Evolutionary conservation across 805 yeast species (phyloP), one percentile per base, ranked within the genome.

Genomic region (Maudiozyma saulgeensis): DNA sequence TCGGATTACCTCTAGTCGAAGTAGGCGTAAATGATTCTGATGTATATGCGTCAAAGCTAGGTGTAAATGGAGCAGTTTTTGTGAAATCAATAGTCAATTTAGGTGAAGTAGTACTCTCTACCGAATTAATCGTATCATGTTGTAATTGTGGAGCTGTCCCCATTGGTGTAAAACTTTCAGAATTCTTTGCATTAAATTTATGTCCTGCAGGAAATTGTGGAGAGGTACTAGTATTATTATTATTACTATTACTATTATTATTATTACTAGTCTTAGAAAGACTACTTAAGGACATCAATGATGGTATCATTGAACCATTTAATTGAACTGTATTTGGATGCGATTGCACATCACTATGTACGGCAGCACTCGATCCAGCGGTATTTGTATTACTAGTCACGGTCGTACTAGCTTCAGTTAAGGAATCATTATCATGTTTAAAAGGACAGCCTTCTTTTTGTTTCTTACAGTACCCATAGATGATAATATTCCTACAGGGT

Each of bases 361-460:
- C 38, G 41, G 23, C 28, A 2, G 21, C 23, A 19, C 23, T 38
- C 9, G 41, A 16, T 11, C 41, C 25, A 19, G 23, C 19, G 11
- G 21, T 38, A 7, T 16, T 38, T n/a, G 21, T 35, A 2, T 13
- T 35, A 15, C 38, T 35, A 8, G 38, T 35, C n/a, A n/a, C 23
- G 23, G 41, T 38, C 15, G 43, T 25, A 47, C 39, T 26, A 19
- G 11, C 44, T 15, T 25, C 45, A 7, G 41, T 16, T 9, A 47
- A 26, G 1, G 61, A 59, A 44, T 68, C 71, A 39, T 62, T 67
- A 51, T 77, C 84, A 63, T 87, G 95, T 46, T 79, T 80, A 62
- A 87, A 88, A 2, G 82, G 84, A 62, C 96, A 88, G 11, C 96
- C 96, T 59, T 87, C 87, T 56, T 84, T 84, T 58, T 86, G 89